Evolutionary conservation across 2,329 filamentous ascomycete genomes (phyloP).

Genomic region (Zarea fungicola): DNA sequence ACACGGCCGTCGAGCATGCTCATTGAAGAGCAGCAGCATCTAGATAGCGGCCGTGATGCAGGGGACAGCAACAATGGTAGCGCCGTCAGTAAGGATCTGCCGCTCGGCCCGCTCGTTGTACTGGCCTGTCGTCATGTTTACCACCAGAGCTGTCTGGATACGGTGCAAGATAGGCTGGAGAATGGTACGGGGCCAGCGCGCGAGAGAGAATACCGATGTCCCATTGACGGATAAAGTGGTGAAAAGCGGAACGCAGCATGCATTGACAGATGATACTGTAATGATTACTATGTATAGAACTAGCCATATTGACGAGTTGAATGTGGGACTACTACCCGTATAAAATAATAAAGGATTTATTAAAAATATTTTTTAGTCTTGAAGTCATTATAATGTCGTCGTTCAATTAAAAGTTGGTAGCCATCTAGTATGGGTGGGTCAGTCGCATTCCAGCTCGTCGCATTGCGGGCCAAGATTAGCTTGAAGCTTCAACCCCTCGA

Average conservation of each 20-base stretch:
- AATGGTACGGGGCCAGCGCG: slow-evolving; percentile 38
- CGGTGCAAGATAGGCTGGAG: slow-evolving; percentile 51
- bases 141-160: slow-evolving; percentile 64
- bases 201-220: slow-evolving; percentile 49
- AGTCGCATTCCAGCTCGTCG: not conserved
- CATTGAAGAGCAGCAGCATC: slow-evolving; percentile 28
- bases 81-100: slow-evolving; percentile 37
- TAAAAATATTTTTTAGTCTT: no score
- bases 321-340: not conserved
- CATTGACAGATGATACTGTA: no score
- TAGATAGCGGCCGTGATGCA: slow-evolving; percentile 11
- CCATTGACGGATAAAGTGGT: slow-evolving; percentile 46
- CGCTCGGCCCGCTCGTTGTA: slow-evolving; percentile 61
- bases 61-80: not conserved
- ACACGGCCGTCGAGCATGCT: slow-evolving; percentile 37
- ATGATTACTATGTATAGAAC: slow-evolving; percentile 5
- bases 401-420: no score
- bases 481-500: slow-evolving; percentile 1
- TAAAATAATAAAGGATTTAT: slow-evolving; percentile 1
- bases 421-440: no score
- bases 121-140: slow-evolving; percentile 68
- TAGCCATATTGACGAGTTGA: not conserved
- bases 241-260: no score
- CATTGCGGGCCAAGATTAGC: not conserved
- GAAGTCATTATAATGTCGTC: no score